Percentiles rank a stretch among this genome's conserved stretches.
Evolutionary conservation across 2,329 filamentous ascomycete species (phyloP).

Genomic region (Thielaviopsis musarum): DNA sequence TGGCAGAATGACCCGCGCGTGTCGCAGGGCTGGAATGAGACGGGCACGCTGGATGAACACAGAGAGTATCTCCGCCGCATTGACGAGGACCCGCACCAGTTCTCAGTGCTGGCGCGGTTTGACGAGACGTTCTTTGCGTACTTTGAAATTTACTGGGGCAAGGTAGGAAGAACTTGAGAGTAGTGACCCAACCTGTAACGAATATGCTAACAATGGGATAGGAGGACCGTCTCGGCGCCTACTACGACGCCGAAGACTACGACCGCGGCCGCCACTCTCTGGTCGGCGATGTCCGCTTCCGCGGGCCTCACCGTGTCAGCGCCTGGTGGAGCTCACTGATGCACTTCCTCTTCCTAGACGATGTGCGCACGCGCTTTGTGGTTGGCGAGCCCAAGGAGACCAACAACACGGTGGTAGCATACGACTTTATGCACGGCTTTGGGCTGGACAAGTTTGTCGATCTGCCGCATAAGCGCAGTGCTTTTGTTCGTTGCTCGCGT

Average conservation of each 20-base stretch:
- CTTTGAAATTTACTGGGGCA: constrained; percentile 67
- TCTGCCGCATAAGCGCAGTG: constrained; percentile 54
- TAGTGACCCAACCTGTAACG: neutral
- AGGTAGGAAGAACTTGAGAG: constrained; percentile 21
- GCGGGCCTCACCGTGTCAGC: constrained; percentile 41
- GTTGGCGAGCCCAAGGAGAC: constrained; percentile 58
- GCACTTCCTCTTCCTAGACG: constrained; percentile 46
- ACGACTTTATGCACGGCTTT: constrained; percentile 60
- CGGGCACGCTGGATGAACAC: constrained; percentile 59
- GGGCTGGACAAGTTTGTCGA: constrained; percentile 57
- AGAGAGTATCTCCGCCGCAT: constrained; percentile 51
- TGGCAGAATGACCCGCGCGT: constrained; percentile 80
- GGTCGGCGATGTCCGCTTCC: constrained; percentile 41
- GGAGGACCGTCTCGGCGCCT: constrained; percentile 39
- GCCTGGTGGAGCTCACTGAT: constrained; percentile 46
- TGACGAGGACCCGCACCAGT: constrained; percentile 54
- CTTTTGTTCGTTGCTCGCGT: constrained; percentile 45
- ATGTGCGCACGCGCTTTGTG: constrained; percentile 37
- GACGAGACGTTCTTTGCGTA: constrained; percentile 58
- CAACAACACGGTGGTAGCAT: constrained; percentile 52
- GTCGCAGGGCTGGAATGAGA: constrained; percentile 65
- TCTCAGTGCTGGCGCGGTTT: constrained; percentile 54
- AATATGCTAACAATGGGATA: constrained; percentile 15
- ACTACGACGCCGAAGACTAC: constrained; percentile 37
- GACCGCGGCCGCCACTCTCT: constrained; percentile 42